Evolutionary conservation across 2,329 filamentous ascomycete species (phyloP), one percentile per base, ranked within the genome.

Genomic region (Colletotrichum australisinense): DNA sequence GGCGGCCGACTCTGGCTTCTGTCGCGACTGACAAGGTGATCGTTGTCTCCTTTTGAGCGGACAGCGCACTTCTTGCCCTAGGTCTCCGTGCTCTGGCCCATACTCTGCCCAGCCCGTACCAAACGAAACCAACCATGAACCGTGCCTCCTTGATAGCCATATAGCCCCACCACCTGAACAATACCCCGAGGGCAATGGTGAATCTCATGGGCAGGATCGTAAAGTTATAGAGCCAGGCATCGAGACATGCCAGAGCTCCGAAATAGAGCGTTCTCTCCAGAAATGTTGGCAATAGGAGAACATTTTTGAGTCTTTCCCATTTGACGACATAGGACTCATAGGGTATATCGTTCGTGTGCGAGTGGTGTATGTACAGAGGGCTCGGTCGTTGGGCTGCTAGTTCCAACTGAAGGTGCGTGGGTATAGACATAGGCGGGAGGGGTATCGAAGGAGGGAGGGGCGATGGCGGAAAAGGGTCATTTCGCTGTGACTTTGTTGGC

Each of bases 161-260:
- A 42, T 93, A 90, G 2, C 83, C 87, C 94, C 94, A 97, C 88
- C 95, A 98, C 73, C 90, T 89, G 11, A 91, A 81, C 30, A 99
- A 84, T 2, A 98, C 91, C 24, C 90, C 91, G 0, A 96, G 78
- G 1, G 97, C 96, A 72, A 95, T 93, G 67, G 93, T 82, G 78
- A 99, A 98, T 2, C 97, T 90, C 72, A 99, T 88, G 0, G 97
- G 97, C 0, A 99, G 86, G 57, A 99, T 98, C 0, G 97, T 99
- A 78, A 99, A 97, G 0, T 95, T 97, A 83, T 98, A 97, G 1
- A 99, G 89, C 95, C 96, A 99, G 1, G 96, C 94, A 81, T 99
- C 97, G 6, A 99, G 87, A 83, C 97, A 99, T 7, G 96, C 95
- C 42, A 98, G 84, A 0, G 94, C 92, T 7, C 97, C 97, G 83